phyloP scores from a whole-genome alignment of 225 moss, liverwort and hornwort genomes.

The Physcomitrium patens region DNA sequence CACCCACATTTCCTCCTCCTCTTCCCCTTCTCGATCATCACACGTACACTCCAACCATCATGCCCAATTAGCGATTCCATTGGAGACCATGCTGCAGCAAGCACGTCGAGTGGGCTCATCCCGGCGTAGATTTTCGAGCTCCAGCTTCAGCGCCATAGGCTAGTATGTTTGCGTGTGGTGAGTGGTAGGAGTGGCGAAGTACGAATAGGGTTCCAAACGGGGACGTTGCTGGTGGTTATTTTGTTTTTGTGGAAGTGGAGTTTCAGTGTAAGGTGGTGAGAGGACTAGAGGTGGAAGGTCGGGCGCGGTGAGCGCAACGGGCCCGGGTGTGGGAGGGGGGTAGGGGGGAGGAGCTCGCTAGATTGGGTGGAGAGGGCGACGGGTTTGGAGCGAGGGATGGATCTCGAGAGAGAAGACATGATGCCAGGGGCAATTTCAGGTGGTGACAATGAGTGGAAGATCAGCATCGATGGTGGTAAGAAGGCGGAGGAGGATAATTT shows the following conservation, averaged over 20 bases:
- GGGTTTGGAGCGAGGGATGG: constrained; percentile 41
- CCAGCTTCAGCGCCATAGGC: constrained; percentile 20
- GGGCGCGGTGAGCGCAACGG: constrained; percentile 45
- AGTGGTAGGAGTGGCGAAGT: constrained; percentile 6
- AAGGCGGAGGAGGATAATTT: constrained; percentile 36
- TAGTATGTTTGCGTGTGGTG: constrained; percentile 13
- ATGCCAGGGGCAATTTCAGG: constrained; percentile 37
- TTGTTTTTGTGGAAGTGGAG: no score
- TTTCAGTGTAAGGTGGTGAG: no score
- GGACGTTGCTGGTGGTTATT: background rate
- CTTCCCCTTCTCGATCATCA: constrained; percentile 38
- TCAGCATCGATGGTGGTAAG: background rate
- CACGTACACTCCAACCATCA: constrained; percentile 50
- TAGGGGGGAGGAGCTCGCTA: constrained; percentile 34
- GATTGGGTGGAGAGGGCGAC: constrained; percentile 27
- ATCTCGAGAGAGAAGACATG: constrained; percentile 35
- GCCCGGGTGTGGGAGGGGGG: constrained; percentile 24
- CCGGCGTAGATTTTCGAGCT: background rate
- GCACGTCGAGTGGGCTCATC: constrained; percentile 34
- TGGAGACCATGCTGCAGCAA: constrained; percentile 34
- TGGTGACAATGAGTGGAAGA: constrained; percentile 50
- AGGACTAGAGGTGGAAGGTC: background rate
- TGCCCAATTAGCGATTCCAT: constrained; percentile 55
- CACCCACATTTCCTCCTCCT: constrained; percentile 25
- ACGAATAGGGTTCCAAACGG: background rate